Evolutionary conservation across 139 green algal species (phyloP), one percentile per base, ranked within the genome.

Genomic region (Chlorella sp.): DNA sequence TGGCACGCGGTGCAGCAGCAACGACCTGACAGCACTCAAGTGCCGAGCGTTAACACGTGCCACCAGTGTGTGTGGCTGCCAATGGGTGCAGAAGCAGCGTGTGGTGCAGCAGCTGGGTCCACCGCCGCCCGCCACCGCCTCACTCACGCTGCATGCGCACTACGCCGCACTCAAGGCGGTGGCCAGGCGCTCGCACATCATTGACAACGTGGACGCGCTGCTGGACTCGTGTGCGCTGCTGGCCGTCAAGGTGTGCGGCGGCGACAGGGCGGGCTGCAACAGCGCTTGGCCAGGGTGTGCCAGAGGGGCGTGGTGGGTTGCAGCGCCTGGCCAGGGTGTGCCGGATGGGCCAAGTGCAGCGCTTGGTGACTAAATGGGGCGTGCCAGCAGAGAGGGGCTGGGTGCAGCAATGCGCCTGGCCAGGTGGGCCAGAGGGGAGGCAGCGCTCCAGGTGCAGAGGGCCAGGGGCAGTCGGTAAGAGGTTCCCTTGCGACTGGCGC

Each of bases 91-190:
- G 77, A 61, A 79, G 34, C 36, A 69, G 2, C n/a, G 75, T 5
- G 51, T 83, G 24, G n/a, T 42, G 26, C 60, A 79, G 69, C 72
- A 80, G 49, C 35, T 83, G 3, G 77, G 77, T 3, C 70, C 77
- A 20, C 61, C 62, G 27, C 77, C 77, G 61, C 72, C 72, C 27
- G 29, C 69, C 24, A n/a, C n/a, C 1, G 68, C 72, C 24, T 74
- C 61, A 5, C 50, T 73, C 20, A 67, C 65, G n/a, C 64, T 83
- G 72, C 23, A 70, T 42, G 31, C 76, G 62, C 77, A 80, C n/a
- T 83, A 83, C 31, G 62, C 2, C 17, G 35, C 67, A 27, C 78
- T 83, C 72, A 49, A 62, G 10, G 42, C 26, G 2, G 67, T 66
- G 31, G 49, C 67, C 2, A n/a, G 36, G 26, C 5, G 31, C 27